Percentiles rank a stretch among this genome's conserved stretches.
Conservation (phyloP, 1,284 basidiomycete species). For the Meira nashicola region DNA sequence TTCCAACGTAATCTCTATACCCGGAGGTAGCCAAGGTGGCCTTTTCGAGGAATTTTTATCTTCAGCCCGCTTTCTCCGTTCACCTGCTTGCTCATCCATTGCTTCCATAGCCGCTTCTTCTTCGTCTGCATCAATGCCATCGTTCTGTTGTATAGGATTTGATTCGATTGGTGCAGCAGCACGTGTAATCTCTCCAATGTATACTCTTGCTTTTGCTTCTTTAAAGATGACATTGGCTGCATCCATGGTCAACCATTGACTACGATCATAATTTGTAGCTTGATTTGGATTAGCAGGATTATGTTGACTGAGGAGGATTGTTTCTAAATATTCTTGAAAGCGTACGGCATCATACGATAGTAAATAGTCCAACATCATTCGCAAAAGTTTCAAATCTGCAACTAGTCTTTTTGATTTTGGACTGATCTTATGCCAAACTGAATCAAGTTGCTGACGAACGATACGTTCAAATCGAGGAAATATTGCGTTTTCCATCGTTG, state of each 20-base stretch:
- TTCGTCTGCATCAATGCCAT: conserved; percentile 26
- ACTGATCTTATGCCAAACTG: conserved; percentile 94
- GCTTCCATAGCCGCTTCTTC: conserved; percentile 27
- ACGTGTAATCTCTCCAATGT: conserved; percentile 57
- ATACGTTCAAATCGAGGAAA: conserved; percentile 88
- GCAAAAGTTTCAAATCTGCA: conserved; percentile 75
- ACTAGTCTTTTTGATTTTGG: conserved; percentile 87
- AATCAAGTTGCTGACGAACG: conserved; percentile 80
- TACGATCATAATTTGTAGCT: conserved; percentile 35
- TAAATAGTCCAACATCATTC: conserved; percentile 80
- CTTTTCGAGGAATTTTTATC: not conserved
- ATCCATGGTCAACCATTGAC: conserved; percentile 81
- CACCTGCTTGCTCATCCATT: conserved; percentile 10
- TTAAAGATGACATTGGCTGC: conserved; percentile 82
- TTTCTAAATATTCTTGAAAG: conserved; percentile 88
- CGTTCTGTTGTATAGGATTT: conserved; percentile 3
- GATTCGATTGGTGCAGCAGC: not conserved
- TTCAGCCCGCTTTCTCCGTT: not conserved
- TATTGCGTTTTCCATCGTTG: conserved; percentile 87
- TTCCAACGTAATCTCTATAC: conserved; percentile 80
- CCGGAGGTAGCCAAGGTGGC: conserved; percentile 65
- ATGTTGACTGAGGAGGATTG: conserved; percentile 70
- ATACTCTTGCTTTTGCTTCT: conserved; percentile 74
- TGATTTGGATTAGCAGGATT: conserved; percentile 60
- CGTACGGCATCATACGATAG: conserved; percentile 85